Conservation (phyloP, 108 stramenopile genomes). For the Cyclotella distinguenda region DNA sequence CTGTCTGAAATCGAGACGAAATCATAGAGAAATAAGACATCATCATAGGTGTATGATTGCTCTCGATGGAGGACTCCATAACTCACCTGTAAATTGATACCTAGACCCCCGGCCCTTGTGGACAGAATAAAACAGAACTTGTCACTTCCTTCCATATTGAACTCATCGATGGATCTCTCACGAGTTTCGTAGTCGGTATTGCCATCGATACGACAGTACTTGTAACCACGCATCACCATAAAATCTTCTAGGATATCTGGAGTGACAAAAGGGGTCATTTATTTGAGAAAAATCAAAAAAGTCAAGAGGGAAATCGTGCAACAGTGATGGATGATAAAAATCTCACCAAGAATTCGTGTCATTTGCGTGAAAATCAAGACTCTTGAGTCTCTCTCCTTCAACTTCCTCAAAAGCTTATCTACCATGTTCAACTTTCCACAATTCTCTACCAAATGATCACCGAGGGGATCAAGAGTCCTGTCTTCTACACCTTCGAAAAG, state of each 20-base stretch:
- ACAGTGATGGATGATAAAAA: no score
- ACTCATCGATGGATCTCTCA: constrained; percentile 86
- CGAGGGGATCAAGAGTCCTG: constrained; percentile 79
- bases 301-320: no score
- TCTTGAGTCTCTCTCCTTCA: constrained; percentile 86
- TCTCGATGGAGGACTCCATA: background rate
- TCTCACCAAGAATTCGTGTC: constrained; percentile 94
- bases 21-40: background rate
- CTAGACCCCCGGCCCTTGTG: constrained; percentile 93
- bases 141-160: constrained; percentile 88
- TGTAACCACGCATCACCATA: constrained; percentile 78
- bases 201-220: constrained; percentile 97
- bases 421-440: constrained; percentile 86
- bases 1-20: constrained; percentile 53
- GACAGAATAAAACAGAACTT: constrained; percentile 91
- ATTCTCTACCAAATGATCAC: constrained; percentile 87
- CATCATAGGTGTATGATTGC: background rate
- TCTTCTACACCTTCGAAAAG: constrained; percentile 97
- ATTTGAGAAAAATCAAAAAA: no score
- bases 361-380: constrained; percentile 98
- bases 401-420: constrained; percentile 84
- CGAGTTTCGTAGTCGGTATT: constrained; percentile 95
- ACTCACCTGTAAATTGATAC: constrained; percentile 79
- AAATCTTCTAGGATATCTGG: constrained; percentile 95
- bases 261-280: no score